Evolutionary conservation across 176 grass and related monocot species (phyloP).

Genomic region (Cymbopogon citratus): DNA sequence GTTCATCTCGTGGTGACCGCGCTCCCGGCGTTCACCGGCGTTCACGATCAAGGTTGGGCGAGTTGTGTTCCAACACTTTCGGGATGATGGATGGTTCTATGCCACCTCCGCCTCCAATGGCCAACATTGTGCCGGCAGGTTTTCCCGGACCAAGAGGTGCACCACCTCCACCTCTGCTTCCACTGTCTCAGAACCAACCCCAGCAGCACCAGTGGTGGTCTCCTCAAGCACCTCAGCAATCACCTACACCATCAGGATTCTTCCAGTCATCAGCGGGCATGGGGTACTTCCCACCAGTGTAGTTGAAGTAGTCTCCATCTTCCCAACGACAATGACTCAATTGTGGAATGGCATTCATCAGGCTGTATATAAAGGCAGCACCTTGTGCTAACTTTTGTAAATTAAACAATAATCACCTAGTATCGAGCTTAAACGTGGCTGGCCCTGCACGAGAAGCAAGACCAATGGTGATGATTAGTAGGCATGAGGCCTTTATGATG

Average conservation of each 20-base stretch:
- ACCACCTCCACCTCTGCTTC: slow-evolving; percentile 38
- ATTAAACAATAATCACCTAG: no score
- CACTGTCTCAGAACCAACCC: slow-evolving; percentile 41
- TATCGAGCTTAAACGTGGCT: slow-evolving; percentile 1
- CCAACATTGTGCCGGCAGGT: slow-evolving; percentile 36
- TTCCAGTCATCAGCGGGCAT: slow-evolving; percentile 48
- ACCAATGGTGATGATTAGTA: slow-evolving; percentile 26
- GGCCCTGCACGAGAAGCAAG: slow-evolving; percentile 25
- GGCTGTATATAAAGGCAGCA: slow-evolving; percentile 33
- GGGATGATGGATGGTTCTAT: slow-evolving; percentile 43
- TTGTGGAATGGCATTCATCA: not conserved
- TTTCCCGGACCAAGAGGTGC: slow-evolving; percentile 41
- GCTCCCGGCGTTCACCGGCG: no score
- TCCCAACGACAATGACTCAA: slow-evolving; percentile 55
- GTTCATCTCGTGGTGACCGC: no score
- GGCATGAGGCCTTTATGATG: slow-evolving; percentile 23
- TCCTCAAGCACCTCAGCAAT: slow-evolving; percentile 45
- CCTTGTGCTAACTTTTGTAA: slow-evolving; percentile 41
- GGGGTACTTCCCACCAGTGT: slow-evolving; percentile 64
- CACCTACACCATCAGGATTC: slow-evolving; percentile 49
- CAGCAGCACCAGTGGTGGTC: slow-evolving; percentile 60
- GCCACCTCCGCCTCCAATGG: slow-evolving; percentile 49
- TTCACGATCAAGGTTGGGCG: no score
- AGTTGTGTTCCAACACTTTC: slow-evolving; percentile 13
- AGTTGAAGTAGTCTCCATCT: slow-evolving; percentile 60